Evolutionary conservation across 495 filamentous ascomycete genomes (phyloP).

Genomic region (Aspergillus saccharolyticus): DNA sequence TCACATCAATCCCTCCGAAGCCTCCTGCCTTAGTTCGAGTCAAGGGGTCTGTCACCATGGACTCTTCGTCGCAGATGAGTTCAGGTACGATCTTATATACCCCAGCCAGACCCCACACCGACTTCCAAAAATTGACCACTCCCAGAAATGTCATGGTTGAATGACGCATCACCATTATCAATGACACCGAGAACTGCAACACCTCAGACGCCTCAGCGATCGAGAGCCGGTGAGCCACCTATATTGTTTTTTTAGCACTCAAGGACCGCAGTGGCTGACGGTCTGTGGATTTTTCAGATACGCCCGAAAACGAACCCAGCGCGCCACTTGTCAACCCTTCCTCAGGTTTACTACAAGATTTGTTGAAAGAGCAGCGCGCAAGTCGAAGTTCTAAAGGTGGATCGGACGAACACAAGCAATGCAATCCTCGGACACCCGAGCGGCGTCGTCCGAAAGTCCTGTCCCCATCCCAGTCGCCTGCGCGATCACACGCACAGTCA

Average conservation of each 20-base stretch:
- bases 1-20: slow-evolving; percentile 24
- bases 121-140: slow-evolving; percentile 6
- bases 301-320: slow-evolving; percentile 22
- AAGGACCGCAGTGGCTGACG: slow-evolving; percentile 9
- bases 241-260: not conserved
- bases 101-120: not conserved
- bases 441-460: slow-evolving; percentile 10
- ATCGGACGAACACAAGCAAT: slow-evolving; percentile 24
- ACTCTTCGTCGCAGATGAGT: slow-evolving; percentile 29
- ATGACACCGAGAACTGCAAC: slow-evolving; percentile 10
- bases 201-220: slow-evolving; percentile 22
- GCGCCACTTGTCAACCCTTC: slow-evolving; percentile 40
- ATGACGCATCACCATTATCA: slow-evolving; percentile 30
- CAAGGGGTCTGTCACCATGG: slow-evolving; percentile 35
- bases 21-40: slow-evolving; percentile 35
- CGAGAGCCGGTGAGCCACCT: slow-evolving; percentile 10
- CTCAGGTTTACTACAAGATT: slow-evolving; percentile 42
- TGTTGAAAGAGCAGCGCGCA: slow-evolving; percentile 45
- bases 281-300: slow-evolving; percentile 17
- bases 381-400: slow-evolving; percentile 30
- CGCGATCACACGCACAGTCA: slow-evolving; percentile 12
- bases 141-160: slow-evolving; percentile 33
- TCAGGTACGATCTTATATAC: slow-evolving; percentile 15
- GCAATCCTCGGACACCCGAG: slow-evolving; percentile 28
- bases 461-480: slow-evolving; percentile 12